A percentile compares a stretch with the other conserved stretches of the same genome.
These are phyloP conservation scores for Metschnikowia hibisci DNA, from an alignment of 805 yeast species.

Conservation along the genomic window DNA sequence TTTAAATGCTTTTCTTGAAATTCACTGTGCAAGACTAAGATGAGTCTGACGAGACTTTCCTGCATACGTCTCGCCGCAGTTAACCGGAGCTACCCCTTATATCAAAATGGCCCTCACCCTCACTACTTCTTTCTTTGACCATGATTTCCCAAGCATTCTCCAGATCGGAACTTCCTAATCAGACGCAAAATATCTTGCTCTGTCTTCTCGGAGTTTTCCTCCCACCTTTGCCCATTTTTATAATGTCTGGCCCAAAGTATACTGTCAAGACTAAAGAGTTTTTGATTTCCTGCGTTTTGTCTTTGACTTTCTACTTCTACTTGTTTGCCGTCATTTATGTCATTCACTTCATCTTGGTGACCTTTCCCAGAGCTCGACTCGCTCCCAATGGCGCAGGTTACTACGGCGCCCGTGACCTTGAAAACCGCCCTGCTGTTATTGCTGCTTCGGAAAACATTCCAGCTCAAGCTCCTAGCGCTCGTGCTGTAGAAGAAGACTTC, in stretches of 20 bases:
- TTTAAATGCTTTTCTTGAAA: too few species aligned
- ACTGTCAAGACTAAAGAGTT: constrained; percentile 34
- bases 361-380: constrained; percentile 16
- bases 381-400: constrained; percentile 2
- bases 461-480: background rate
- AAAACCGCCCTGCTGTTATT: background rate
- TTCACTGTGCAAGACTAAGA: too few species aligned
- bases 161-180: constrained; percentile 10
- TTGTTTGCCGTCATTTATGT: constrained; percentile 28
- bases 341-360: constrained; percentile 26
- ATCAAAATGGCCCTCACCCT: background rate
- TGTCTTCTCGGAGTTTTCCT: constrained; percentile 30
- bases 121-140: background rate
- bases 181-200: constrained; percentile 23
- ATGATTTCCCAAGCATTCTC: constrained; percentile 14
- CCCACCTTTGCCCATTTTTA: constrained; percentile 39
- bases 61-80: too few species aligned
- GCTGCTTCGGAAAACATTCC: background rate
- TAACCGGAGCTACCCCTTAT: background rate
- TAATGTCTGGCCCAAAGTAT: constrained; percentile 25
- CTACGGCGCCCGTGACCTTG: constrained; percentile 1
- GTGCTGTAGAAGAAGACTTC: background rate
- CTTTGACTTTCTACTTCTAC: constrained; percentile 31
- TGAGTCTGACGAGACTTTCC: too few species aligned
- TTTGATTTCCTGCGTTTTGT: constrained; percentile 24